Base-by-base conservation (phyloP, 2,329 filamentous ascomycete species). In the Hirsutella minnesotensis region DNA sequence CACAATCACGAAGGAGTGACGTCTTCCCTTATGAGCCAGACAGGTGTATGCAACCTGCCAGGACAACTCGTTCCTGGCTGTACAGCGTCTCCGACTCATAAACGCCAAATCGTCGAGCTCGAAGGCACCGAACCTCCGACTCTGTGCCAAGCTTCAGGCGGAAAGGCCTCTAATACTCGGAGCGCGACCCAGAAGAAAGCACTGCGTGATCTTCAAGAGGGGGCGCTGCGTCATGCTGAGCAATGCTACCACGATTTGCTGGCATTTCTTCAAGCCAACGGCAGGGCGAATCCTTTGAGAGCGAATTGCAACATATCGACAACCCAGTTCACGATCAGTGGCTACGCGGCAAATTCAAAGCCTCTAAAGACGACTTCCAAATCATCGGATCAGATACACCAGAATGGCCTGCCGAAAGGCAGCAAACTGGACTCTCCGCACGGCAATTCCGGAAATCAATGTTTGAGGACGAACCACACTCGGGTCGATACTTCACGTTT, bases 191-290 rank as follows among this genome's bases (percentile, higher is more conserved):
- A 18, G 8, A 18, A 10, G n/a, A 22, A 30, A 15, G 27, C 9
- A 27, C 56, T 53, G 29, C 49, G 49, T 15, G 63, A 62, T 9
- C 86, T 86, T 55, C 81, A 78, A 49, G 83, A 87, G 49, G 81
- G 77, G 48, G 75, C 77, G 3, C 63, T 88, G 20, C 67, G 73
- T 13, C 80, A 79, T 63, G 84, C 83, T n/a, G 81, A 88, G 56
- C 71, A 72, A 49, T 74, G 81, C 27, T 89, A 89, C 59, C 68
- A 83, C 39, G 80, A 86, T 48, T 69, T 90, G 8, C 64, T 89
- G 3, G 64, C 77, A 9, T 77, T 76, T 49, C 66, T 85, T 7
- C 77, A 83, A 47, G 71, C 76, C 41, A 68, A 67, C 18, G 79
- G 76, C 44, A 79, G 69, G 52, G 59, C 65, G 2, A 62, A 63